Base-by-base conservation (phyloP, 164 flowering plant species). In the Stephania cephalantha region DNA sequence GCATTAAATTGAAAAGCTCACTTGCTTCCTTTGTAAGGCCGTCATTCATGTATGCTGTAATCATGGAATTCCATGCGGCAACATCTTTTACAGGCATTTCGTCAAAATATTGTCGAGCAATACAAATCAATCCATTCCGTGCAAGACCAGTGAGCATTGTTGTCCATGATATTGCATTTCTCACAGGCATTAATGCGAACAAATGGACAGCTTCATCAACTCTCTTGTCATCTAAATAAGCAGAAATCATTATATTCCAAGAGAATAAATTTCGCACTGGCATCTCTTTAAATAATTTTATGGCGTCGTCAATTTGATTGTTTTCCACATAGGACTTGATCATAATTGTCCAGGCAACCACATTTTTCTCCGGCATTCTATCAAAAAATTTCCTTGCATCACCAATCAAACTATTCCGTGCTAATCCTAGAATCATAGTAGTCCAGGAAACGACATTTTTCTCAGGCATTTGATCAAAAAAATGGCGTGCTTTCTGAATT, bases 1-100 rank as follows among this genome's bases (percentile, higher is more conserved):
- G 80, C 91, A 87, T 84, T 61, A 68, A 75, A 48, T 73, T 69
- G 68, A 89, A 90, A 68, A 88, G 87, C 74, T 82, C 77, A 44
- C 45, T 70, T 61, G 90, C 91, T 78, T 87, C 84, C 29, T n/a
- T 64, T 81, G 86, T 78, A 30, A 69, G 79, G 4, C 85, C 88
- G 45, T 83, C 80, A 64, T 81, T 81, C 2, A 78, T 78, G 73
- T 88, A 88, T 6, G 84, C 84, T 17, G 88, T 82, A 74, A 89
- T 83, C 91, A 90, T 87, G 4, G 94, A 90, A 77, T 86, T 87
- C 90, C 90, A 90, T 11, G 91, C 88, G 9, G 88, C 85, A 1
- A 83, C 67, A 67, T 88, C 94, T 73, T 82, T 87, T 22, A 64
- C 67, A 0, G 88, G 91, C 90, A 88, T 88, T 70, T 70, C 78